Conservation (phyloP, 2,329 filamentous ascomycete species). For the Clonostachys chloroleuca region DNA sequence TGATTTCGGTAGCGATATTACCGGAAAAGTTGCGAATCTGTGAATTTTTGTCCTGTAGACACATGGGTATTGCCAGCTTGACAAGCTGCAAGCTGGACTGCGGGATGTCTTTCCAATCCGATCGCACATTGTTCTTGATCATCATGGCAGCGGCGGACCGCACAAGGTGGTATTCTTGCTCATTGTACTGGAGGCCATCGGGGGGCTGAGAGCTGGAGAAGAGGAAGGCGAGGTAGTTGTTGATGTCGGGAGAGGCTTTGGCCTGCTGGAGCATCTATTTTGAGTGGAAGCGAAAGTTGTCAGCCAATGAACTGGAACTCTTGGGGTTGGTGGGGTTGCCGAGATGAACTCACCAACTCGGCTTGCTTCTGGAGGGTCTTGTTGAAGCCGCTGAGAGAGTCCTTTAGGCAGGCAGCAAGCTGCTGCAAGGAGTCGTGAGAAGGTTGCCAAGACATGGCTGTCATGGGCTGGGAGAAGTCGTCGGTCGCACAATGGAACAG, state of each 20-base stretch:
- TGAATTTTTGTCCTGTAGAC: conserved; percentile 73
- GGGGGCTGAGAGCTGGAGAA: conserved; percentile 69
- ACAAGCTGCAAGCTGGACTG: conserved; percentile 71
- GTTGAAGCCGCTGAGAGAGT: conserved; percentile 85
- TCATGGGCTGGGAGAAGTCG: conserved; percentile 5
- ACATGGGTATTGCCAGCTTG: conserved; percentile 71
- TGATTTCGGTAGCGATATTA: conserved; percentile 89
- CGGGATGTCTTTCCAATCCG: conserved; percentile 71
- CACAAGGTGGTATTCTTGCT: conserved; percentile 66
- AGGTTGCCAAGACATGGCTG: conserved; percentile 87
- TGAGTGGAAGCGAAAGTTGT: conserved; percentile 6
- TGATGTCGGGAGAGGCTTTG: conserved; percentile 84
- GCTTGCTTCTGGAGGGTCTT: conserved; percentile 81
- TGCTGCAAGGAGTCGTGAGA: conserved; percentile 82
- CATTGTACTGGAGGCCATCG: conserved; percentile 52
- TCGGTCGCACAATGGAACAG: conserved; percentile 8
- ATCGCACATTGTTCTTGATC: conserved; percentile 88
- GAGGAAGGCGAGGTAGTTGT: conserved; percentile 93
- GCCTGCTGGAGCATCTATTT: conserved; percentile 87
- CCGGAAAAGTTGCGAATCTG: conserved; percentile 88
- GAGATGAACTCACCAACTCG: conserved; percentile 62
- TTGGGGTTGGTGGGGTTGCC: background rate
- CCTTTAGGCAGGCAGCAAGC: conserved; percentile 82
- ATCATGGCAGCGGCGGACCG: conserved; percentile 87
- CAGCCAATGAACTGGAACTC: conserved; percentile 8